Conservation (phyloP, 2,329 filamentous ascomycete species). For the Cercospora brassicicola region DNA sequence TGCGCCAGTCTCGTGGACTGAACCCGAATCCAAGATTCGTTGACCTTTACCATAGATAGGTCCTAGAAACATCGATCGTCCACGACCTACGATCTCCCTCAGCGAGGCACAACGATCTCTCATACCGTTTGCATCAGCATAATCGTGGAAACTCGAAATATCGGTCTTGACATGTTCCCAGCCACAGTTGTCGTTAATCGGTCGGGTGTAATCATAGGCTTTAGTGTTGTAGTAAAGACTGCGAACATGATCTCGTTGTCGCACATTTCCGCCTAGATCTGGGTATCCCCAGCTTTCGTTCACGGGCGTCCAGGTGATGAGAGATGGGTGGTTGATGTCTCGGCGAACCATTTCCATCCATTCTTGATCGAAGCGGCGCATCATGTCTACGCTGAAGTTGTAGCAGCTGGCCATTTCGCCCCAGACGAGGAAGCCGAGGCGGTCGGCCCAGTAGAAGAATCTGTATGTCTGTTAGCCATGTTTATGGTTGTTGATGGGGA, state of each 20-base stretch:
- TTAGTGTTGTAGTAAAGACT: constrained; percentile 66
- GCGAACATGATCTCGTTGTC: constrained; percentile 65
- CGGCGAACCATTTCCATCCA: constrained; percentile 64
- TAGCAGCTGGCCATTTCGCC: constrained; percentile 67
- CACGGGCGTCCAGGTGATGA: constrained; percentile 67
- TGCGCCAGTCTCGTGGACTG: constrained; percentile 54
- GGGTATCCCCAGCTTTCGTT: constrained; percentile 67
- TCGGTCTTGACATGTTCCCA: constrained; percentile 69
- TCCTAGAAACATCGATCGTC: constrained; percentile 57
- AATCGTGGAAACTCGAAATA: constrained; percentile 68
- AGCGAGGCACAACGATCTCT: constrained; percentile 56
- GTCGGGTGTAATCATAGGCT: constrained; percentile 61
- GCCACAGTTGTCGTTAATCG: constrained; percentile 70
- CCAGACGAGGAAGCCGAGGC: constrained; percentile 63
- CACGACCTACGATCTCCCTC: constrained; percentile 58
- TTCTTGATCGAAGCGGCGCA: constrained; percentile 62
- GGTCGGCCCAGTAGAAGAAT: constrained; percentile 63
- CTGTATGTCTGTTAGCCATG: not conserved
- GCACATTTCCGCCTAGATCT: constrained; percentile 55
- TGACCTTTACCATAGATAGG: constrained; percentile 44
- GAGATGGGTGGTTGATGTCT: constrained; percentile 65
- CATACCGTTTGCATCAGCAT: constrained; percentile 59
- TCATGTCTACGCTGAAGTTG: constrained; percentile 60
- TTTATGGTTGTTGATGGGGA: not conserved
- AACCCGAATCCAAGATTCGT: constrained; percentile 47